These are phyloP conservation scores for Backusella luteola DNA, from an alignment of 192 early-diverging fungal genomes.

Conservation along the genomic window DNA sequence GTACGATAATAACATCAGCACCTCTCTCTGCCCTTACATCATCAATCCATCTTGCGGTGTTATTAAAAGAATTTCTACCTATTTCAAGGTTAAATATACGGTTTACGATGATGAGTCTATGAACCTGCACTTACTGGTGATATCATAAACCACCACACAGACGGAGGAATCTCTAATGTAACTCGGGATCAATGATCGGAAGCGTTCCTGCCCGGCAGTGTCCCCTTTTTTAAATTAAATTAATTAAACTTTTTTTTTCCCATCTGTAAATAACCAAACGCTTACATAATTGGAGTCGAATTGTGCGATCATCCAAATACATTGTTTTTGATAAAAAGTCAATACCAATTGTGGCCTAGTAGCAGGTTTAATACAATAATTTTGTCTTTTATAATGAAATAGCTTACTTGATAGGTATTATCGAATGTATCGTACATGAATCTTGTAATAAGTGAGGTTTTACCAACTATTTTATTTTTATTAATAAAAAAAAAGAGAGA, in stretches of 20 bases:
- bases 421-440: slow-evolving; percentile 99
- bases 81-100: slow-evolving; percentile 25
- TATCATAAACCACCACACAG: slow-evolving; percentile 96
- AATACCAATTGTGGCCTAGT: slow-evolving; percentile 95
- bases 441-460: slow-evolving; percentile 98
- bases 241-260: not conserved
- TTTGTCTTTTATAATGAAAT: not conserved
- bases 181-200: slow-evolving; percentile 93
- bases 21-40: slow-evolving; percentile 98
- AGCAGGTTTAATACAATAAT: not conserved
- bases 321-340: slow-evolving; percentile 99
- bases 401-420: slow-evolving; percentile 85
- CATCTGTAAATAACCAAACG: not conserved
- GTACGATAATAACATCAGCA: slow-evolving; percentile 96
- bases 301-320: slow-evolving; percentile 97
- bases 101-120: not conserved
- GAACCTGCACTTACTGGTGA: slow-evolving; percentile 83
- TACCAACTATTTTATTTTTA: slow-evolving; percentile 77
- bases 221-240: slow-evolving; percentile 59
- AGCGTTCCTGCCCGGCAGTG: slow-evolving; percentile 98
- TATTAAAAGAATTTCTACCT: slow-evolving; percentile 96
- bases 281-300: slow-evolving; percentile 90
- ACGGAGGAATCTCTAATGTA: slow-evolving; percentile 99
- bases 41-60: slow-evolving; percentile 98
- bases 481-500: not conserved